Evolutionary conservation across 2,329 filamentous ascomycete genomes (phyloP).

Genomic region (Apiospora pterosperma): DNA sequence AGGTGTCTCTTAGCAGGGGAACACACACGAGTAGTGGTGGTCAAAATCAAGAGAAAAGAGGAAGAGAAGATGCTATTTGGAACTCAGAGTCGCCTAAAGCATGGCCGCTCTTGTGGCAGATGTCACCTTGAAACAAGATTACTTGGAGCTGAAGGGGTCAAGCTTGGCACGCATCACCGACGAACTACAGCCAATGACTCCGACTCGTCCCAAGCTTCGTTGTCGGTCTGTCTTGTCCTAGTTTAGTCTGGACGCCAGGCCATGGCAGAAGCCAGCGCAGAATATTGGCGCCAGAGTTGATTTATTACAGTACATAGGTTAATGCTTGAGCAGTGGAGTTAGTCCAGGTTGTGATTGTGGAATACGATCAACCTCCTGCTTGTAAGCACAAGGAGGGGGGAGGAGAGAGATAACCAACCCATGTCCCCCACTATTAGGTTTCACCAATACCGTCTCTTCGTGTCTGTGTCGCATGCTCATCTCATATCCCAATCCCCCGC

Average conservation of each 20-base stretch:
- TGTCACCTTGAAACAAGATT: neutral
- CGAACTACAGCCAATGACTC: neutral
- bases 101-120: neutral
- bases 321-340: neutral
- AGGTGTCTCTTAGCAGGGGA: neutral
- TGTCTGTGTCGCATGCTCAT: neutral
- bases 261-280: neutral
- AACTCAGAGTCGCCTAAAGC: neutral
- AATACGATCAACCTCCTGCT: neutral
- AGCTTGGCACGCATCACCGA: neutral
- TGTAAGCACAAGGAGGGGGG: neutral
- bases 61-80: neutral
- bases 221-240: neutral
- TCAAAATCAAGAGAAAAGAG: neutral
- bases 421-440: neutral
- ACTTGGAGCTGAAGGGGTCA: neutral
- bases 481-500: neutral
- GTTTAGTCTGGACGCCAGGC: neutral
- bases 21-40: neutral
- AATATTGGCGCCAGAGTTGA: neutral
- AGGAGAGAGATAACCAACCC: neutral
- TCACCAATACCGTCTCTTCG: neutral
- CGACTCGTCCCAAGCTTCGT: neutral
- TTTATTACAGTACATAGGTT: neutral
- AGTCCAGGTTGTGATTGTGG: neutral